Percentiles rank a stretch among this genome's conserved stretches.
Conservation (phyloP, 2,329 filamentous ascomycete species). For the Penicillium sclerotigenum region DNA sequence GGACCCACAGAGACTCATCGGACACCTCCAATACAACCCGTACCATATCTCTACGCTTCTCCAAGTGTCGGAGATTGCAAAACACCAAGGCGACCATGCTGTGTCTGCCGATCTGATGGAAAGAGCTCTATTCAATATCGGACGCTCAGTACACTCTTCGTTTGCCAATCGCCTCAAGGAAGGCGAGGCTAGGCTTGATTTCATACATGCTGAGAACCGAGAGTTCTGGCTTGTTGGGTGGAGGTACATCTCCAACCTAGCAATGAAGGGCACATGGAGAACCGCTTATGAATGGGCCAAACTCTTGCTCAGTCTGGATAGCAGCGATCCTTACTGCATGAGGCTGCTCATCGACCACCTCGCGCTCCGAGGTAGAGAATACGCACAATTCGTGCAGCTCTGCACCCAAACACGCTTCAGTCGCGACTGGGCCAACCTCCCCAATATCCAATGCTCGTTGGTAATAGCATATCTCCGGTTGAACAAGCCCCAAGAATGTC, state of each 20-base stretch:
- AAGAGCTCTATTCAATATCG: conserved; percentile 87
- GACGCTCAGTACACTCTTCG: conserved; percentile 78
- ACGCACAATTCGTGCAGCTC: conserved; percentile 71
- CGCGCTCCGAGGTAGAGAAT: conserved; percentile 75
- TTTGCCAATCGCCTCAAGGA: conserved; percentile 73
- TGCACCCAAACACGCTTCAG: conserved; percentile 52
- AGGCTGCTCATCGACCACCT: conserved; percentile 78
- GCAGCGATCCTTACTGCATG: conserved; percentile 78
- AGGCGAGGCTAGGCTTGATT: conserved; percentile 78
- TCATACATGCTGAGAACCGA: conserved; percentile 77
- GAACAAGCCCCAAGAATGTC: conserved; percentile 63
- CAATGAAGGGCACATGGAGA: conserved; percentile 87
- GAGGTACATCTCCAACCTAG: conserved; percentile 80
- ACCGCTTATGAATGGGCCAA: conserved; percentile 95
- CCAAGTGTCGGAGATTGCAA: conserved; percentile 87
- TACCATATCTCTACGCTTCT: conserved; percentile 94
- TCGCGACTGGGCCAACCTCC: conserved; percentile 54
- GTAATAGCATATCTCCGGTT: conserved; percentile 73
- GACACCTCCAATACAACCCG: conserved; percentile 69
- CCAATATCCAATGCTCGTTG: conserved; percentile 72
- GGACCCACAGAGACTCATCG: conserved; percentile 78
- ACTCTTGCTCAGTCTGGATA: conserved; percentile 71
- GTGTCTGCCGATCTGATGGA: conserved; percentile 84
- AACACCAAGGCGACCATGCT: conserved; percentile 84
- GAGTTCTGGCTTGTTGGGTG: conserved; percentile 90